These are phyloP conservation scores for Venturia effusa DNA, from an alignment of 2,329 filamentous ascomycete species.

Conservation along the genomic window DNA sequence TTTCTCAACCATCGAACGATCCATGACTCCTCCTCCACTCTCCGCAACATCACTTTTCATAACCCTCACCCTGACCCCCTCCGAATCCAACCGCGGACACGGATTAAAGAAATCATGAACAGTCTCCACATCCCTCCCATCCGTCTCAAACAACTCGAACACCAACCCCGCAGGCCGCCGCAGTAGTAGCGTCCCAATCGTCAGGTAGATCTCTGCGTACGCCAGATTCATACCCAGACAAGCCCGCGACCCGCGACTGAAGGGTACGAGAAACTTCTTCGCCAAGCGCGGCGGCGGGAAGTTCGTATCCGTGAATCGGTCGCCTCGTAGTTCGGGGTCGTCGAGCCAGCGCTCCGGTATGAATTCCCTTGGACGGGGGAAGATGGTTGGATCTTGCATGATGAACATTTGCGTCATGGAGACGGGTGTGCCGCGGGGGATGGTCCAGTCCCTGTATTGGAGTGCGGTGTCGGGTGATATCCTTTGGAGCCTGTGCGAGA, in stretches of 20 bases:
- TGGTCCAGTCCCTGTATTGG: slow-evolving; percentile 13
- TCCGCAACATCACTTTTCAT: neutral
- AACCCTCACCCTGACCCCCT: slow-evolving; percentile 2
- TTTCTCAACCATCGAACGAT: neutral
- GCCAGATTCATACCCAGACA: slow-evolving; percentile 37
- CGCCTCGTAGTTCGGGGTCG: neutral
- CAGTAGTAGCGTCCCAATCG: slow-evolving; percentile 18
- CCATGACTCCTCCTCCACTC: neutral
- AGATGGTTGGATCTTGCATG: slow-evolving; percentile 19
- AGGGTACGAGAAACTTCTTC: slow-evolving; percentile 27
- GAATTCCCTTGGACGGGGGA: slow-evolving; percentile 18
- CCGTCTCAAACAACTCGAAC: slow-evolving; percentile 20
- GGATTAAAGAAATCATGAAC: slow-evolving; percentile 30
- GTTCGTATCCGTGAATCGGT: no score
- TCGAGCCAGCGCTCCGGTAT: slow-evolving; percentile 25
- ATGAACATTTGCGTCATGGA: slow-evolving; percentile 20
- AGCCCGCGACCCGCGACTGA: slow-evolving; percentile 31
- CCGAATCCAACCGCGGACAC: neutral
- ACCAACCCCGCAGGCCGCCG: slow-evolving; percentile 13
- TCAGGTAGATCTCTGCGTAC: slow-evolving; percentile 27
- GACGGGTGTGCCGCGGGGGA: slow-evolving; percentile 19
- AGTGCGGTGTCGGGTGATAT: slow-evolving; percentile 16
- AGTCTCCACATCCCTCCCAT: slow-evolving; percentile 20
- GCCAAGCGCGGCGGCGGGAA: neutral
- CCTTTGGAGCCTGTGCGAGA: slow-evolving; percentile 18